Percentiles rank a stretch among this genome's conserved stretches.
These are phyloP conservation scores for Colletotrichum paranaense DNA, from an alignment of 2,329 filamentous ascomycete genomes.

Conservation along the genomic window DNA sequence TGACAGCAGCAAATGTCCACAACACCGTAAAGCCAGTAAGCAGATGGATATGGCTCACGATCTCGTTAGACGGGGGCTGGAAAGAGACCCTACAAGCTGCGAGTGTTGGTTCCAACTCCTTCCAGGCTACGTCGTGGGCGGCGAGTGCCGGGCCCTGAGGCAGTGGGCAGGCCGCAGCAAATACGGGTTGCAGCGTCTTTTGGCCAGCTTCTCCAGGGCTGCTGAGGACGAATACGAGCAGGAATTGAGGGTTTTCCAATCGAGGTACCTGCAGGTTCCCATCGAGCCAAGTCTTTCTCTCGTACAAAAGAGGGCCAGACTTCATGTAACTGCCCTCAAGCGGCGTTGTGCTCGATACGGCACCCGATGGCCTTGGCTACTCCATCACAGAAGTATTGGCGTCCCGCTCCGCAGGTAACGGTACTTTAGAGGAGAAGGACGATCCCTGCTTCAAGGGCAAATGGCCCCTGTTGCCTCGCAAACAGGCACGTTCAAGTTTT, in stretches of 20 bases:
- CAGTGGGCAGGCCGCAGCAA: constrained; percentile 8
- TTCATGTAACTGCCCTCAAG: neutral
- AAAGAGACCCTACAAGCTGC: neutral
- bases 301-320: constrained; percentile 8
- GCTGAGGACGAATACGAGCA: constrained; percentile 29
- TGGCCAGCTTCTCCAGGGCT: constrained; percentile 5
- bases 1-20: neutral
- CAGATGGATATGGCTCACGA: neutral
- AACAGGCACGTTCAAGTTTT: constrained; percentile 19
- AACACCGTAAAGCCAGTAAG: neutral
- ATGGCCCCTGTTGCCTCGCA: constrained; percentile 15
- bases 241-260: constrained; percentile 14
- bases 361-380: neutral
- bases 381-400: constrained; percentile 11
- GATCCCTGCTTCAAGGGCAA: constrained; percentile 20
- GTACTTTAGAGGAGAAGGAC: constrained; percentile 3
- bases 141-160: constrained; percentile 20
- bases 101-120: constrained; percentile 10
- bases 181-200: constrained; percentile 23
- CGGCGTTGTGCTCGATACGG: constrained; percentile 14
- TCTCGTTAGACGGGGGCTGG: constrained; percentile 7
- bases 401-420: constrained; percentile 23
- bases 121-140: neutral
- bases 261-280: constrained; percentile 27
- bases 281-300: constrained; percentile 18